Evolutionary conservation across 2,329 filamentous ascomycete species (phyloP).

Genomic region (Fusarium sp.): DNA sequence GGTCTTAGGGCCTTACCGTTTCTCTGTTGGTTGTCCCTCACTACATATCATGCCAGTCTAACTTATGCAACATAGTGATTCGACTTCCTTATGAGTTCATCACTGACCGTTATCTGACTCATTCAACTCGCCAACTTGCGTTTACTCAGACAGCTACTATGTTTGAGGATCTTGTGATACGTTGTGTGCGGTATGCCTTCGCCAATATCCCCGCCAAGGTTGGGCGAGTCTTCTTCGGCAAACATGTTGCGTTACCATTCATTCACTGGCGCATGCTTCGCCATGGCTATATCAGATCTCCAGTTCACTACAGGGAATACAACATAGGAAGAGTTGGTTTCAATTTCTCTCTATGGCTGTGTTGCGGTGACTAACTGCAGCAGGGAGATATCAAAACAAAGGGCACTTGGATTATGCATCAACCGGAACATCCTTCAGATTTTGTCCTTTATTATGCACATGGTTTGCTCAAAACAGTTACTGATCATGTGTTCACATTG

Average conservation of each 20-base stretch:
- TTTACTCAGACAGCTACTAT: conserved; percentile 75
- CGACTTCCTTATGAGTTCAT: conserved; percentile 43
- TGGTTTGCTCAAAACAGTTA: conserved; percentile 56
- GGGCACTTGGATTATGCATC: conserved; percentile 74
- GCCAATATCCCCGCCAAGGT: conserved; percentile 73
- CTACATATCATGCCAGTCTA: not conserved
- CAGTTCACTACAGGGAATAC: conserved; percentile 69
- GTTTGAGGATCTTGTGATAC: conserved; percentile 80
- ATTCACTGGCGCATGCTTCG: conserved; percentile 77
- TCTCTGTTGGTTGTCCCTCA: conserved; percentile 60
- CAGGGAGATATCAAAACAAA: conserved; percentile 54
- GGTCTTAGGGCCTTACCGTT: conserved; percentile 72
- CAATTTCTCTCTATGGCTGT: not conserved
- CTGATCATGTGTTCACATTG: not conserved
- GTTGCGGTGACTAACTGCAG: not conserved
- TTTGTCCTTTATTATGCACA: conserved; percentile 85
- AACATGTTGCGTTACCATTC: conserved; percentile 76
- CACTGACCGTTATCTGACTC: conserved; percentile 44
- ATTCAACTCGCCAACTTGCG: conserved; percentile 52
- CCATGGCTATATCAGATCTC: conserved; percentile 70
- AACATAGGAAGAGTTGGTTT: conserved; percentile 41
- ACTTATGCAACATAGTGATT: conserved; percentile 39
- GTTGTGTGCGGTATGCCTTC: conserved; percentile 82
- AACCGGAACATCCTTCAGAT: conserved; percentile 70
- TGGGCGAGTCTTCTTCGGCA: conserved; percentile 80